Evolutionary conservation across 768 basidiomycete genomes (phyloP), one percentile per base, ranked within the genome.

Genomic region (Macrolepiota fuliginosa): DNA sequence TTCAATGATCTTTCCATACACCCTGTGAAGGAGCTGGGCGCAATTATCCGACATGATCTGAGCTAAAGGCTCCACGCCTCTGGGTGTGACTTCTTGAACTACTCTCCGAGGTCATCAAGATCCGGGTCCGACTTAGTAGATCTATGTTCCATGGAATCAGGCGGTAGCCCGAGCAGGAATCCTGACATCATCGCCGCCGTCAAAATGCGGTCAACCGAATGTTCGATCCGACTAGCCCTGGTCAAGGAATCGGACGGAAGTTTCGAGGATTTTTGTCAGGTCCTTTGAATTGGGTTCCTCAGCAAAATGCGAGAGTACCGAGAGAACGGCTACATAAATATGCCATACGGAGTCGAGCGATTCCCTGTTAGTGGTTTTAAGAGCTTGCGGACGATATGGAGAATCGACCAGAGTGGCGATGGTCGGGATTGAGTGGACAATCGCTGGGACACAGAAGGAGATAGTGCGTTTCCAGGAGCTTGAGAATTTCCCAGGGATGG

Each of bases 381-480:
- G 65, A 17, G 76, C 79, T 29, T 73, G 70, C 0, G 59, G 45
- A n/a, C 71, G 70, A 66, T 74, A 72, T 4, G 64, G 42, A 3
- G 65, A 62, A 13, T 68, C 67, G 0, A 76, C 66, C 52, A 87
- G 71, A 42, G 75, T 62, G 15, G 73, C 63, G 9, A 80, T 78
- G 0, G 84, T 82, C 15, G 67, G 63, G 60, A 85, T 19, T 86
- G 69, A 0, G 76, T 70, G 67, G 35, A 3, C 80, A 73, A 54
- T 90, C 87, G 15, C 83, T 81, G 1, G 87, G 80, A 3, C 87
- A 85, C n/a, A 90, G 75, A 46, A 89, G 82, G 55, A 86, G 77
- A 0, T 74, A 70, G 65, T 89, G 73, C 0, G 73, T 59, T 19
- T 76, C 68, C 54, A 89, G 80, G 10, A 88, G 77, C 0, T 60